phyloP scores from a whole-genome alignment of 2,329 filamentous ascomycete genomes.

The Tolypocladium paradoxum region DNA sequence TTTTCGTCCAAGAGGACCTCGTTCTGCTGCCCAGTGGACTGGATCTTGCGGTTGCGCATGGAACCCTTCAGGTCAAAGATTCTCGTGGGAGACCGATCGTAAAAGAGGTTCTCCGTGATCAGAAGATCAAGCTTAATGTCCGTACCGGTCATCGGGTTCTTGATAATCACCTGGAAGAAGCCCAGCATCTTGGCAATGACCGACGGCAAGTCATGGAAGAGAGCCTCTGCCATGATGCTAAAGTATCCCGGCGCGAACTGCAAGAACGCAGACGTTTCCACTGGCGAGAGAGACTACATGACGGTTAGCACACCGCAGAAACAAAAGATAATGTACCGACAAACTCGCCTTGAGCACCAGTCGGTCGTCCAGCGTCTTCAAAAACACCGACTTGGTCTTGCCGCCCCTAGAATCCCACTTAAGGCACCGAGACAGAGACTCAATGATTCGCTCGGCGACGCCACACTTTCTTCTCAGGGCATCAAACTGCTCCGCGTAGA shows the following conservation, averaged over 20 bases:
- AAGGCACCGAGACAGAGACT: constrained; percentile 86
- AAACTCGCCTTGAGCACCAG: constrained; percentile 65
- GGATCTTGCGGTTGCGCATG: constrained; percentile 96
- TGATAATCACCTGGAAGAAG: constrained; percentile 95
- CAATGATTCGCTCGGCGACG: constrained; percentile 84
- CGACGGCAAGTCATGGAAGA: constrained; percentile 90
- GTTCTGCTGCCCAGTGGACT: constrained; percentile 89
- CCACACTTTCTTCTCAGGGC: constrained; percentile 87
- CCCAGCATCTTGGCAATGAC: constrained; percentile 99
- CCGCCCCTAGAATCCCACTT: constrained; percentile 98
- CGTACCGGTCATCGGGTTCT: constrained; percentile 80
- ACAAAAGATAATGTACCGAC: neutral
- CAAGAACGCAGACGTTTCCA: constrained; percentile 89
- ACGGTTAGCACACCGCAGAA: constrained; percentile 5
- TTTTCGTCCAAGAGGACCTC: constrained; percentile 97
- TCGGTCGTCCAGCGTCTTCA: constrained; percentile 92
- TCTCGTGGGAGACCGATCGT: constrained; percentile 79
- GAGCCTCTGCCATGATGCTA: constrained; percentile 87
- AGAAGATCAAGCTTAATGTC: constrained; percentile 93
- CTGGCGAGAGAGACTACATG: constrained; percentile 65
- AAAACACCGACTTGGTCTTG: constrained; percentile 93
- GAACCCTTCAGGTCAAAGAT: constrained; percentile 96
- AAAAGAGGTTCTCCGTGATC: constrained; percentile 97
- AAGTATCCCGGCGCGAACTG: constrained; percentile 96
- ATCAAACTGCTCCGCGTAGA: constrained; percentile 97